Base-by-base conservation (phyloP, 2,329 filamentous ascomycete species). In the Claviceps monticola region DNA sequence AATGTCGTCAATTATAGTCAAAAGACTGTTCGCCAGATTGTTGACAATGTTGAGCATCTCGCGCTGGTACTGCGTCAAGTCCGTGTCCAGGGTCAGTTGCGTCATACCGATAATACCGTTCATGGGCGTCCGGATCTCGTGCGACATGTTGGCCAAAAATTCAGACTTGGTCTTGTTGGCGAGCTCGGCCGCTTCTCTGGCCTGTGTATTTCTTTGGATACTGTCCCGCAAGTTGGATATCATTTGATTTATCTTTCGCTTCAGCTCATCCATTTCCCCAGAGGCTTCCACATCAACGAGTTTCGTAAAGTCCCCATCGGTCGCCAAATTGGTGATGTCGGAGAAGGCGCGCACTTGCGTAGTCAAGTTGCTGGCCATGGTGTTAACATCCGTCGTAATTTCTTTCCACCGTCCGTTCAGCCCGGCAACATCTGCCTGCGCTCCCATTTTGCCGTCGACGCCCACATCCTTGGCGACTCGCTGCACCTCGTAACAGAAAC, bases 191-290 rank as follows among this genome's bases (percentile, higher is more conserved):
- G 91, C 90, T 68, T 97, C 91, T 68, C 93, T 86, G 53, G 93
- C 93, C 58, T 90, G 88, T 3, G 90, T 96, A 66, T 97, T 98
- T 66, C 89, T 83, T 67, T 97, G 90, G 59, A 98, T 96, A 75
- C 87, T 94, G 69, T 97, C 93, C 59, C 91, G 78, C 56, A 98
- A 72, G 64, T 95, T 95, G 65, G 87, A 93, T 50, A 97, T 90
- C 93, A 98, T 98, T 72, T 94, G 88, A 66, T 97, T 98, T 77
- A 98, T 97, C 75, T 97, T 97, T 62, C 90, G 83, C 71, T 98
- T 98, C 60, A 98, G 76, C 68, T 97, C 91, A 68, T 97, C 93
- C 93, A 98, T 97, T 69, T 98, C 93, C 57, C 93, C 93, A 13
- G 91, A 96, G 19, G 93, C 93, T 67, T 96, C 90, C 17, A 98